Base-by-base conservation (phyloP, 2,329 filamentous ascomycete species). In the Cercospora nicotianae region DNA sequence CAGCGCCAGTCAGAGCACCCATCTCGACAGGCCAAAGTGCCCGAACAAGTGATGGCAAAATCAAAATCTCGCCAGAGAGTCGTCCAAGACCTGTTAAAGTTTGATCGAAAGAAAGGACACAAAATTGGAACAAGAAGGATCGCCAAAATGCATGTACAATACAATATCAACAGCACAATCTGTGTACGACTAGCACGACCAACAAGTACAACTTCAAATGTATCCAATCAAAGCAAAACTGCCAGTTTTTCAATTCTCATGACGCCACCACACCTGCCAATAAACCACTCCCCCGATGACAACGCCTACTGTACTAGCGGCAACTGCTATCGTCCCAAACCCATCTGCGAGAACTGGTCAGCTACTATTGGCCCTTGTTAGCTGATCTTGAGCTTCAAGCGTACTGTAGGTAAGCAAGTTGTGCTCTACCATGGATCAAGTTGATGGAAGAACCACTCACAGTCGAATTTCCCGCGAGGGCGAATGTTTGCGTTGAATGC, bases 51-150 rank as follows among this genome's bases (percentile, higher is more conserved):
- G 70, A 73, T 63, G 72, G 72, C n/a, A 73, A 73, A 62, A 63
- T 71, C 2, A 72, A 55, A 62, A 72, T 73, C 18, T 69, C 70
- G 51, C 36, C 67, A 6, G 70, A 70, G 64, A 72, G 70, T 68
- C 65, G 72, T 39, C 70, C 72, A 36, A 42, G 70, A 36, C 59
- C 61, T 31, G 69, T 72, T 1, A 69, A 66, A 51, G 67, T 64
- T 9, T 64, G 33, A 64, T 55, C 5, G n/a, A 63, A 53, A 10
- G 9, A 13, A 30, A 48, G 36, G 2, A 3, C 48, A 6, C 48
- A 26, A 33, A 33, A 12, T 33, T 16, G 30, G 18, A 36, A 3
- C 28, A 33, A 23, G 9, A 20, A 59, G 5, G 16, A 20, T 2
- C 18, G 9, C 3, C 3, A 9, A 59, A n/a, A 59, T 6, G 7